A percentile compares a stretch with the other conserved stretches of the same genome.
These are phyloP conservation scores for Gymnopus androsaceus DNA, from an alignment of 1,284 basidiomycete genomes.

Conservation along the genomic window DNA sequence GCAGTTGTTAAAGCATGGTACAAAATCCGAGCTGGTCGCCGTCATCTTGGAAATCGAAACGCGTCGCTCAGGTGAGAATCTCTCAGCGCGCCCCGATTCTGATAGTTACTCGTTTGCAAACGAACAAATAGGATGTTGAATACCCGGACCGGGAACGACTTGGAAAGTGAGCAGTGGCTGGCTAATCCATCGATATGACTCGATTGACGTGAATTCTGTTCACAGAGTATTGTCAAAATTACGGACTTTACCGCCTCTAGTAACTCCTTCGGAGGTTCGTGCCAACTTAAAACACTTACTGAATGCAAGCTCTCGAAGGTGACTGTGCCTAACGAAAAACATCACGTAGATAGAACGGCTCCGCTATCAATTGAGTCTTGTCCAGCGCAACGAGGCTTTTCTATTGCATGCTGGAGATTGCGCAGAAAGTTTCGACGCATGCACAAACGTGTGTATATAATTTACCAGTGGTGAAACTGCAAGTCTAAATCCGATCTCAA, in stretches of 20 bases:
- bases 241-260: constrained; percentile 78
- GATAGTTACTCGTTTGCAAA: not conserved
- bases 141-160: constrained; percentile 55
- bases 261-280: constrained; percentile 84
- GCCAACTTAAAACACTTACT: no score
- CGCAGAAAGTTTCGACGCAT: constrained; percentile 92
- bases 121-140: constrained; percentile 44
- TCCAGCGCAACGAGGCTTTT: constrained; percentile 89
- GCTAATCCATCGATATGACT: constrained; percentile 14
- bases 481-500: not conserved
- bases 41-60: constrained; percentile 63
- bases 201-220: not conserved
- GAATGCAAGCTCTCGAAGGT: no score
- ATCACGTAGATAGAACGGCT: constrained; percentile 81
- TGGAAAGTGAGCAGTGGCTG: constrained; percentile 37
- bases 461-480: not conserved
- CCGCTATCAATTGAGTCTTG: constrained; percentile 75
- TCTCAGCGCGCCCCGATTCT: not conserved
- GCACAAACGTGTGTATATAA: constrained; percentile 67
- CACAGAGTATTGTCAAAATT: constrained; percentile 82
- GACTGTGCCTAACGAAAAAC: no score
- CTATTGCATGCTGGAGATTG: constrained; percentile 97
- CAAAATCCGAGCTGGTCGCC: constrained; percentile 54
- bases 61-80: constrained; percentile 61
- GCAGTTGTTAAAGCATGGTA: not conserved